These are phyloP conservation scores for Diaporthe citriasiana DNA, from an alignment of 2,329 filamentous ascomycete species.

Conservation along the genomic window DNA sequence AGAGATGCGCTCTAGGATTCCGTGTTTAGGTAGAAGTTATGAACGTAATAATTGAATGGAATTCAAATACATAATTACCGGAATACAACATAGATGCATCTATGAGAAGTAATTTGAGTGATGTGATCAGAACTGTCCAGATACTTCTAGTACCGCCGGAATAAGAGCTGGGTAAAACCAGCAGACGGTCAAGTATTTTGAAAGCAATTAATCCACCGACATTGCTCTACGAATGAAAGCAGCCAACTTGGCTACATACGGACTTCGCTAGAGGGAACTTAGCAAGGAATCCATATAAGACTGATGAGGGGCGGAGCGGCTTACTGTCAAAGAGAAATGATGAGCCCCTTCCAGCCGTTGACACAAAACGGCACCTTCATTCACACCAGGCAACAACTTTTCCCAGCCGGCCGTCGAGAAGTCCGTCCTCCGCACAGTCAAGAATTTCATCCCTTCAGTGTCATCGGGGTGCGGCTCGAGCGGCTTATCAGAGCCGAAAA, in stretches of 20 bases:
- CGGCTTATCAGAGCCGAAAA: background rate
- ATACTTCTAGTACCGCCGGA: no score
- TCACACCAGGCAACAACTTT: background rate
- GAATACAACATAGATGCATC: no score
- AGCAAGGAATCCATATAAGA: background rate
- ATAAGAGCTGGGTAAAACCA: background rate
- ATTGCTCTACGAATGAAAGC: background rate
- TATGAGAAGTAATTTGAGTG: no score
- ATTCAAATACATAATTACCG: no score
- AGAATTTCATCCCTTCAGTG: constrained; percentile 9
- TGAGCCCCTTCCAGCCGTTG: background rate
- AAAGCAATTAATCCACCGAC: background rate
- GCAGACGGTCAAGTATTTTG: background rate
- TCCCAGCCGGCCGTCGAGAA: constrained; percentile 2
- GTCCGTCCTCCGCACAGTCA: background rate
- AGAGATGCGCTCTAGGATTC: no score
- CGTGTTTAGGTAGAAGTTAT: no score
- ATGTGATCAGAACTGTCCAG: no score
- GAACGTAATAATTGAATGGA: no score
- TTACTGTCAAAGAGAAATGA: constrained; percentile 14
- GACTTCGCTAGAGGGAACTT: background rate
- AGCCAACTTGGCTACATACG: constrained; percentile 4
- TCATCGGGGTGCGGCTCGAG: constrained; percentile 9
- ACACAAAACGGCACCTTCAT: background rate
- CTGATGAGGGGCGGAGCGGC: background rate